Evolutionary conservation across 441 rosid species (phyloP).

Genomic region (Brassica hybrid): DNA sequence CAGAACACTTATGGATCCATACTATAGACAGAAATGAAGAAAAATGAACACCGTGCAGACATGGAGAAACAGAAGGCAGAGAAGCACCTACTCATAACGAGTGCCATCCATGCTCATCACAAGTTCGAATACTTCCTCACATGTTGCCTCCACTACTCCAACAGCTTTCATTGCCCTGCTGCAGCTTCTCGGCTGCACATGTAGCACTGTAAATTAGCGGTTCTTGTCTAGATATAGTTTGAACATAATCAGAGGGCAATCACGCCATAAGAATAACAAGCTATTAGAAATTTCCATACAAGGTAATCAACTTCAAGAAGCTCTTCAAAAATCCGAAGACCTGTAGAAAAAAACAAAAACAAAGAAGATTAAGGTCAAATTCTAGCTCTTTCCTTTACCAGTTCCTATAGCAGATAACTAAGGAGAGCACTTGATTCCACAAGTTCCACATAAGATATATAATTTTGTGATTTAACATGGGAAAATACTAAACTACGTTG

Average conservation of each 20-base stretch:
- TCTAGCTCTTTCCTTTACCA: conserved; percentile 7
- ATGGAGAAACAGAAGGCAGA: conserved; percentile 18
- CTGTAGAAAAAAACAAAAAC: conserved; percentile 44
- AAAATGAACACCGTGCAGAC: conserved; percentile 15
- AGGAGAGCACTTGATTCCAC: conserved; percentile 9
- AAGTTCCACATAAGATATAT: conserved; percentile 3
- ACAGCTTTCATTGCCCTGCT: conserved; percentile 99
- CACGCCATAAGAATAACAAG: conserved; percentile 1
- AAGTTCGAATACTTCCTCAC: conserved; percentile 98
- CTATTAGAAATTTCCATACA: conserved; percentile 56
- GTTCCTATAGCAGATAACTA: conserved; percentile 22
- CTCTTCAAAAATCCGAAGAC: conserved; percentile 99
- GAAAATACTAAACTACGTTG: not conserved
- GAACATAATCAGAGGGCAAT: conserved; percentile 25
- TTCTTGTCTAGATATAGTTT: conserved; percentile 31
- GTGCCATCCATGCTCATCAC: conserved; percentile 99
- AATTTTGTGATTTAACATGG: conserved; percentile 4
- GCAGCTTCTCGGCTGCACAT: conserved; percentile 97
- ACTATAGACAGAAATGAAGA: not conserved
- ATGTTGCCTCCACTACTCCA: conserved; percentile 96
- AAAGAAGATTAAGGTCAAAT: not conserved
- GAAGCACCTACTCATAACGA: conserved; percentile 95
- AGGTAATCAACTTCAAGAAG: conserved; percentile 99
- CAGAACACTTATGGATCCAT: conserved; percentile 6
- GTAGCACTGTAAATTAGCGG: conserved; percentile 42